Evolutionary conservation across 306 rosid species (phyloP).

Genomic region (Benincasa hispida): DNA sequence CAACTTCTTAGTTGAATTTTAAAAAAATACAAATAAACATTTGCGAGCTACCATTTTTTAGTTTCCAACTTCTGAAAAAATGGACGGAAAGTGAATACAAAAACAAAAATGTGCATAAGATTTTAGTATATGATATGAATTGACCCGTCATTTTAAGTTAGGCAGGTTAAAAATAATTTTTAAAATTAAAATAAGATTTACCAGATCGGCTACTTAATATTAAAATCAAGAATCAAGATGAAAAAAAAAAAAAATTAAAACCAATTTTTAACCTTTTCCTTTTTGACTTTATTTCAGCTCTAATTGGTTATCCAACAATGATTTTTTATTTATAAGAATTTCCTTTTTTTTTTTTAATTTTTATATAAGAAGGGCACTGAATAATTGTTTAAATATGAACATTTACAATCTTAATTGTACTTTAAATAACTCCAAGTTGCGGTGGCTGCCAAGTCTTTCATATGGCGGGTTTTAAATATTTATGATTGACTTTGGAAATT

Average conservation of each 20-base stretch:
- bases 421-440: not conserved
- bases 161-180: no score
- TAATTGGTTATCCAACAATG: not conserved
- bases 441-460: not conserved
- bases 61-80: no score
- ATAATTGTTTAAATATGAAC: not conserved
- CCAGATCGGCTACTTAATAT: not conserved
- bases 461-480: not conserved
- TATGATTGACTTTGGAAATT: not conserved
- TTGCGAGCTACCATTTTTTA: no score
- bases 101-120: no score
- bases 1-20: no score
- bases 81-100: no score
- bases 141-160: no score
- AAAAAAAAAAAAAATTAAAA: no score
- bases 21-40: no score
- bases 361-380: not conserved
- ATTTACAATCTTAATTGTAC: not conserved
- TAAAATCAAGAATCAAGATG: not conserved
- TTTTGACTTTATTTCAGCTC: not conserved
- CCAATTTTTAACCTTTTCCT: not conserved
- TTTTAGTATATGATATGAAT: no score
- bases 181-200: not conserved
- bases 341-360: not conserved
- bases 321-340: not conserved